These are phyloP conservation scores for Botryotinia globosa DNA, from an alignment of 2,329 filamentous ascomycete genomes.

Conservation along the genomic window DNA sequence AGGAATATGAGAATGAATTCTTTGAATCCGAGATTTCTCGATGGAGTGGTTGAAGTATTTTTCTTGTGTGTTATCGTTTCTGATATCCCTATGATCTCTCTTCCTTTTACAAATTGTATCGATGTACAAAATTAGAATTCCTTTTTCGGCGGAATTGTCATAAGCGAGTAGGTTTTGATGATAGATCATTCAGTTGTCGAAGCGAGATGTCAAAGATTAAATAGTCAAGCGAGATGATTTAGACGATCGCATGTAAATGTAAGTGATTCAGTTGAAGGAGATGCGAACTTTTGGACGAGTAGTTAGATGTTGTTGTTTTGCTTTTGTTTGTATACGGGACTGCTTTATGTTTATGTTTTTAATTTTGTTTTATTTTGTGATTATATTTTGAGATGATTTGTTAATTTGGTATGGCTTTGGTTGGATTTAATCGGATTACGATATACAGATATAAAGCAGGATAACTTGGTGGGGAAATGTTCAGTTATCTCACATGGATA, in stretches of 20 bases:
- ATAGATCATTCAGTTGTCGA: not conserved
- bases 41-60: no score
- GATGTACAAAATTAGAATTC: no score
- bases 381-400: not conserved
- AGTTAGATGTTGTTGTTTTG: not conserved
- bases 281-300: not conserved
- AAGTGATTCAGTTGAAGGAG: not conserved
- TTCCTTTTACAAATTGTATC: no score
- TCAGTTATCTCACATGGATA: rapidly evolving
- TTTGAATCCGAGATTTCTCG: no score
- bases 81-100: no score
- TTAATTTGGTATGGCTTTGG: no score
- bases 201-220: not conserved
- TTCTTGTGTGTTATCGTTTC: rapidly evolving
- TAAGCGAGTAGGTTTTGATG: not conserved
- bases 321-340: not conserved
- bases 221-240: not conserved
- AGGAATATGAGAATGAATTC: rapidly evolving
- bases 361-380: not conserved
- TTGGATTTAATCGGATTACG: no score
- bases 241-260: not conserved
- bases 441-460: no score
- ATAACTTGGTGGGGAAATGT: rapidly evolving
- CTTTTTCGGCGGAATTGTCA: rapidly evolving
- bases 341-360: not conserved